Conservation (phyloP, 108 stramenopile genomes). For the Nitzschia inconspicua region DNA sequence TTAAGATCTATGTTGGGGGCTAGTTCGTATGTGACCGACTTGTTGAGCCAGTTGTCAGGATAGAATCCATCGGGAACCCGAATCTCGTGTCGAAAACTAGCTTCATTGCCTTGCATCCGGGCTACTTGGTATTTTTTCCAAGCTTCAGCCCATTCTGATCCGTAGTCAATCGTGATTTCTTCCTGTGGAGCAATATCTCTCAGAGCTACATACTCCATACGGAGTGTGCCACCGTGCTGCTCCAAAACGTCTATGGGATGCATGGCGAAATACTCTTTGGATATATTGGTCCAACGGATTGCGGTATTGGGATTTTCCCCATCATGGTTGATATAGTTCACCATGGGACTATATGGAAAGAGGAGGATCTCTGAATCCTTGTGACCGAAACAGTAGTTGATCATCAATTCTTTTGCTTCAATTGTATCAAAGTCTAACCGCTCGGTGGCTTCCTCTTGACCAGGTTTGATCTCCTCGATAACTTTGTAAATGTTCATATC, state of each 20-base stretch:
- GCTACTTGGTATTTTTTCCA: conserved; percentile 45
- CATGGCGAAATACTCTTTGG: neutral
- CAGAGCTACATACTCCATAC: conserved; percentile 49
- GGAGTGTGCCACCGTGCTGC: neutral
- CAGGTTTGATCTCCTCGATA: neutral
- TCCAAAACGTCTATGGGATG: neutral
- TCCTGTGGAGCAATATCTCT: conserved; percentile 46
- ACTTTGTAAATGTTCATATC: conserved; percentile 4
- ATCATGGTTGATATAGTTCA: conserved; percentile 40
- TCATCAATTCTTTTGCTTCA: conserved; percentile 20
- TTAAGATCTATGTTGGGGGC: neutral
- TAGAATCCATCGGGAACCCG: conserved; percentile 27
- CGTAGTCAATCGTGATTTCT: conserved; percentile 55
- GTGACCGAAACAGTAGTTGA: conserved; percentile 45
- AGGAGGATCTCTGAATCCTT: conserved; percentile 38
- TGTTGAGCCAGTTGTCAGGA: conserved; percentile 51
- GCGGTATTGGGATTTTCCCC: conserved; percentile 36
- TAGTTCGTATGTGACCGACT: conserved; percentile 2
- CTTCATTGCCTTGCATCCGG: too few species aligned
- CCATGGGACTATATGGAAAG: conserved; percentile 42
- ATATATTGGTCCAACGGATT: conserved; percentile 45
- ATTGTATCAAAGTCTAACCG: neutral
- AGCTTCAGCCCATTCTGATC: conserved; percentile 43
- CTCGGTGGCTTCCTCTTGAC: too few species aligned
- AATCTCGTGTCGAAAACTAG: conserved; percentile 33